Conservation (phyloP, 2,329 filamentous ascomycete species). For the Venturia pyrina region DNA sequence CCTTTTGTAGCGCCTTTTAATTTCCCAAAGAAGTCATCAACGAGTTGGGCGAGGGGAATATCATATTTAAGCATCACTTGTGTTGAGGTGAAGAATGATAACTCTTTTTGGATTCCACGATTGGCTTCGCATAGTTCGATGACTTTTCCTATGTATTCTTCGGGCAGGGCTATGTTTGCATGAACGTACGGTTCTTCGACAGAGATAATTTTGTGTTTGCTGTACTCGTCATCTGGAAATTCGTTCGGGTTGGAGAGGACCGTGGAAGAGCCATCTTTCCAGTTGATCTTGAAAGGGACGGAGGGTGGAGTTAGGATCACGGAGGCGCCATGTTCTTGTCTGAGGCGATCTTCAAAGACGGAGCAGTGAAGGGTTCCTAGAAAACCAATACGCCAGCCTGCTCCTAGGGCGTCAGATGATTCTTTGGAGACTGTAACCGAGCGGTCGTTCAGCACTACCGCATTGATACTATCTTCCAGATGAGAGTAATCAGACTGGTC, state of each 20-base stretch:
- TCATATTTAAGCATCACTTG: slow-evolving; percentile 95
- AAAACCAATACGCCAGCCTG: slow-evolving; percentile 90
- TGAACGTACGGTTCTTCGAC: slow-evolving; percentile 67
- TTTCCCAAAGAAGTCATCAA: slow-evolving; percentile 96
- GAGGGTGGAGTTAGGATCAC: slow-evolving; percentile 96
- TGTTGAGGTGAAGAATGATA: slow-evolving; percentile 83
- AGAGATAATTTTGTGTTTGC: slow-evolving; percentile 46
- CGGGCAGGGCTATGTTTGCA: slow-evolving; percentile 80
- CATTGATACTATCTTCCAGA: slow-evolving; percentile 86
- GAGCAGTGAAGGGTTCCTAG: slow-evolving; percentile 95
- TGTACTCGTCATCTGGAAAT: slow-evolving; percentile 65
- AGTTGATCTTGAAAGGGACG: slow-evolving; percentile 81
- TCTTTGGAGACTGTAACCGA: slow-evolving; percentile 93
- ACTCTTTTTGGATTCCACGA: slow-evolving; percentile 73
- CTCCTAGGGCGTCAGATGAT: slow-evolving; percentile 83
- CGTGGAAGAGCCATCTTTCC: slow-evolving; percentile 64
- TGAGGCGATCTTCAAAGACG: slow-evolving; percentile 93
- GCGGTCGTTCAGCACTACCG: slow-evolving; percentile 87
- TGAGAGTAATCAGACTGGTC: slow-evolving; percentile 81
- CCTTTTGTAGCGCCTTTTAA: slow-evolving; percentile 89
- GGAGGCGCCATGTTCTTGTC: slow-evolving; percentile 86
- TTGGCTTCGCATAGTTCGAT: slow-evolving; percentile 92
- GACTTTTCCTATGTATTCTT: slow-evolving; percentile 86
- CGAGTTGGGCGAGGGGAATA: slow-evolving; percentile 76
- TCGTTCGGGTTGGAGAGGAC: slow-evolving; percentile 78